Base-by-base conservation (phyloP, 192 early-diverging fungal species). In the Pilaira anomala region DNA sequence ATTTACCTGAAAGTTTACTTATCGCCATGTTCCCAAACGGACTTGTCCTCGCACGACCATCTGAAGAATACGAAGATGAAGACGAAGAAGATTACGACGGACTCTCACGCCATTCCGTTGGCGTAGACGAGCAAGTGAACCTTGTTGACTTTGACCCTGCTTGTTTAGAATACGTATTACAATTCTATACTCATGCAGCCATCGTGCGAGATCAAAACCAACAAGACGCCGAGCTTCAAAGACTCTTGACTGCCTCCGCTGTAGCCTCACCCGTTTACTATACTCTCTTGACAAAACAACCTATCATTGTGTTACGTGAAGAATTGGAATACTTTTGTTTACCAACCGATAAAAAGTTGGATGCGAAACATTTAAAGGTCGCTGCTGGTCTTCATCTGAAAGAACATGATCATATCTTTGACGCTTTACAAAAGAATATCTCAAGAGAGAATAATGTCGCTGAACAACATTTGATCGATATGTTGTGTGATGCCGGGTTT, bases 381-480 rank as follows among this genome's bases (percentile, higher is more conserved):
- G 66, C 73, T 36, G 84, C 85, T 60, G 89, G 87, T 18, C 74
- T 79, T 44, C 72, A 84, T 54, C 77, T 91, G 12, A 72, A 81
- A 30, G 75, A 85, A 49, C 84, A 86, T 54, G 78, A 82, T 46
- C 83, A 83, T 48, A 88, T 91, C 50, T 89, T 91, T 74, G 83
- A 85, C 19, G 84, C 89, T n/a, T 71, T 91, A 14, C 85, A 91
- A 60, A 78, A 86, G 25, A 89, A 85, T 42, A 87, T 91, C 67
- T 80, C 88, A 59, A 80, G 81, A 61, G 82, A 81, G 50, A 81
- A 81, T 29, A 83, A 85, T 28, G 76, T 74, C 1, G 81, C 78
- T 18, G 82, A 91, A 66, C 89, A 89, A 72, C 89, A 91, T 80
- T 79, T 91, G 48, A 89, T 91, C 42, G 89, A 91, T 63, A 91